Conservation (phyloP, 1,284 basidiomycete species). For the Ceratobasidium sp. region DNA sequence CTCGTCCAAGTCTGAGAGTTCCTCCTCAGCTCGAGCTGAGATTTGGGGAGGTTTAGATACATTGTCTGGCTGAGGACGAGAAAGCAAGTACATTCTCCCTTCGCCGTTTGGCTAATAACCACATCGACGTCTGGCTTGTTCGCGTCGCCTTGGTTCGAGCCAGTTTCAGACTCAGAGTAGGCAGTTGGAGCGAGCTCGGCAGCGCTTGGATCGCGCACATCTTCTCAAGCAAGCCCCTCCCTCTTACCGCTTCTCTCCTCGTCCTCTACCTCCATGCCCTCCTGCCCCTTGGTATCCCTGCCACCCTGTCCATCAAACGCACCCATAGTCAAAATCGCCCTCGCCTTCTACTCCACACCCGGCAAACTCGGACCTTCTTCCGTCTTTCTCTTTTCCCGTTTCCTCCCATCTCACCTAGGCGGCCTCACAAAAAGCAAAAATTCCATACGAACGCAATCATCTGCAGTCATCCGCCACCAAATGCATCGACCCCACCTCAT, state of each 20-base stretch:
- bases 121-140: slow-evolving; percentile 21
- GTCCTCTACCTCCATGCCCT: slow-evolving; percentile 55
- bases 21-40: slow-evolving; percentile 36
- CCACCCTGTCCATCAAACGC: slow-evolving; percentile 81
- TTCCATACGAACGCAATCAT: no score
- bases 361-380: no score
- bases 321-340: slow-evolving; percentile 87
- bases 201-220: slow-evolving; percentile 54
- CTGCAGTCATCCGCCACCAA: no score
- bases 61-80: neutral
- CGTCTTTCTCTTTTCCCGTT: slow-evolving; percentile 52
- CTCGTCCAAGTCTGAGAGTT: slow-evolving; percentile 49
- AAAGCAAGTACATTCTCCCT: neutral
- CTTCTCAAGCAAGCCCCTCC: slow-evolving; percentile 62
- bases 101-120: neutral
- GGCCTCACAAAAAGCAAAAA: slow-evolving; percentile 85
- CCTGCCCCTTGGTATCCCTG: slow-evolving; percentile 52
- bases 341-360: slow-evolving; percentile 78
- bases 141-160: slow-evolving; percentile 49
- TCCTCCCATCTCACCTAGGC: no score
- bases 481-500: no score
- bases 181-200: slow-evolving; percentile 43
- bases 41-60: no score
- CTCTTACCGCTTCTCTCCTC: slow-evolving; percentile 46
- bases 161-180: slow-evolving; percentile 51